Evolutionary conservation across 208 protist genomes (phyloP).

Genomic region (Herpetomonas tarakana): DNA sequence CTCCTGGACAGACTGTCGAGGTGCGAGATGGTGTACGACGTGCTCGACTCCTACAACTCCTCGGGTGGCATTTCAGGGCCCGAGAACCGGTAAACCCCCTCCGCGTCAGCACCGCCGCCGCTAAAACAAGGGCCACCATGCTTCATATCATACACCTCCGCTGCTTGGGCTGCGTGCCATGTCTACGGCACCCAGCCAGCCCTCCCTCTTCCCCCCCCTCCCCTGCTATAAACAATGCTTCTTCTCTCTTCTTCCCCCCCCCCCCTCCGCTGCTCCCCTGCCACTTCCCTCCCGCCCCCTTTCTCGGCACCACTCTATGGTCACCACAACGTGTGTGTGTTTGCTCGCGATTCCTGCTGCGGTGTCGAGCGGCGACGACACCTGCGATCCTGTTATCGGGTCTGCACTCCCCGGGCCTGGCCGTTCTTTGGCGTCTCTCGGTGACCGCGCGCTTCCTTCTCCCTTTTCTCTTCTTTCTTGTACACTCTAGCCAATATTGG

Average conservation of each 20-base stretch:
- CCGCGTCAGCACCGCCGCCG: too few species aligned
- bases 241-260: conserved; percentile 14
- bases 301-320: conserved; percentile 4
- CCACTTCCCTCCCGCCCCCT: not conserved
- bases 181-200: not conserved
- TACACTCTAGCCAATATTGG: too few species aligned
- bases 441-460: too few species aligned
- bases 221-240: conserved; percentile 5
- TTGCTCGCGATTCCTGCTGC: too few species aligned
- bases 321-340: too few species aligned
- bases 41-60: conserved; percentile 49
- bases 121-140: too few species aligned
- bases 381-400: too few species aligned
- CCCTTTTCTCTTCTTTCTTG: too few species aligned
- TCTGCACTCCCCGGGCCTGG: too few species aligned
- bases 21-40: conserved; percentile 45
- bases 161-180: not conserved
- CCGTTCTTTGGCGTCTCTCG: too few species aligned
- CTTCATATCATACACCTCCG: conserved; percentile 8
- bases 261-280: too few species aligned
- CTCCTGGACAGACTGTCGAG: conserved; percentile 31
- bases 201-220: not conserved
- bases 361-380: too few species aligned
- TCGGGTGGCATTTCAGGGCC: conserved; percentile 2
- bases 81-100: not conserved